Evolutionary conservation across 257 asterid genomes (phyloP), one percentile per base, ranked within the genome.

Genomic region (Scutellaria barbata): DNA sequence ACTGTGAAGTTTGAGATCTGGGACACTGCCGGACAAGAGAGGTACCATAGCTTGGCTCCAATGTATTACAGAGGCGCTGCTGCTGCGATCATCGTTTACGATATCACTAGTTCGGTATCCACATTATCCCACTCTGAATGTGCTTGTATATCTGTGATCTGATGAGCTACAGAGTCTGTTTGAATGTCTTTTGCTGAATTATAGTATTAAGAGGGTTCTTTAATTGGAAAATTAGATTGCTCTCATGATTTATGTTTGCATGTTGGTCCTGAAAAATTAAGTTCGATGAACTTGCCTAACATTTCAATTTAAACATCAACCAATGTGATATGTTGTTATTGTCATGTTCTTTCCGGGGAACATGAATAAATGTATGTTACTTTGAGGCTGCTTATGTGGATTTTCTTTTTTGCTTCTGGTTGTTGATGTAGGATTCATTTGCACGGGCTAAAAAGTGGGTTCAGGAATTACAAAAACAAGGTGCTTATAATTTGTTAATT

Each of bases 1-100:
- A 89, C 96, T 22, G 96, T 94, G 72, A 94, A 94, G 77, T 94
- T 94, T 68, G 98, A 91, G 92, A 94, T 94, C 81, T 94, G 97
- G 98, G 98, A 94, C 69, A 94, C 99, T 41, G 99, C 98, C 22
- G 99, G 97, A 4, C 98, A 89, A 85, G 99, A 94, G 85, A 89
- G 99, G 72, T 94, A 91, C 78, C 99, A 94, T 67, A 94, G 98
- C 85, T 86, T 94, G 85, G 99, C 99, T 7, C 98, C 99, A 16
- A 94, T 94, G 99, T 94, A 94, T 54, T 91, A 94, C 76, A 82
- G 99, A 75, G 99, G 99, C 3, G 96, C 97, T 30, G 98, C 98
- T 17, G 99, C 99, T 58, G 97, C 99, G 11, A 86, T 94, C 56
- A 91, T 94, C 68, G 99, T 94, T 69, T 94, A 84, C 66, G 97